phyloP scores from a whole-genome alignment of 306 rosid genomes.

The Cucurbita maxima region DNA sequence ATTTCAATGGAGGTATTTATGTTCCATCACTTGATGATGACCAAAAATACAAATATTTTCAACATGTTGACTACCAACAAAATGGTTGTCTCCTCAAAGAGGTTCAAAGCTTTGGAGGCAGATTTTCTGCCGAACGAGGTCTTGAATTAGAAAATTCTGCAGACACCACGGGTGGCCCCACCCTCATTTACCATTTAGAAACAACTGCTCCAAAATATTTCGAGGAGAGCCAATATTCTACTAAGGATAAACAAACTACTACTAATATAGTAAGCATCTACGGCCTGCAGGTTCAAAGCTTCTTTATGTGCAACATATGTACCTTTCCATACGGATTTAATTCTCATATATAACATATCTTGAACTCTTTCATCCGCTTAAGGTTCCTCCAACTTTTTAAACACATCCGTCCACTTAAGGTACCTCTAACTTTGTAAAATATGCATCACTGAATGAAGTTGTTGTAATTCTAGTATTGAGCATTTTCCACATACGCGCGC shows the following conservation, averaged over 20 bases:
- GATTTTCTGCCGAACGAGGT: neutral
- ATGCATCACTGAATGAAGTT: neutral
- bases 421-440: neutral
- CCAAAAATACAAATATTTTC: neutral
- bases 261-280: constrained; percentile 21
- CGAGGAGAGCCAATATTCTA: constrained; percentile 29
- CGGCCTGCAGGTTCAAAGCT: constrained; percentile 68
- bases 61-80: neutral
- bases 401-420: neutral
- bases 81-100: neutral
- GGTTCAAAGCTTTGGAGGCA: neutral
- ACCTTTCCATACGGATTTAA: neutral
- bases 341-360: neutral
- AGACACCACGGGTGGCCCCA: neutral
- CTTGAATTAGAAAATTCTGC: constrained; percentile 15
- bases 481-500: neutral
- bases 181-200: constrained; percentile 17
- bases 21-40: neutral
- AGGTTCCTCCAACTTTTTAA: neutral
- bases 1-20: neutral
- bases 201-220: constrained; percentile 14
- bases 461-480: neutral
- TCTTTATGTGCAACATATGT: constrained; percentile 5
- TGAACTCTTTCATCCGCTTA: neutral
- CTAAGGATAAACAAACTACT: constrained; percentile 13